Evolutionary conservation across 225 moss, liverwort and hornwort genomes (phyloP).

Genomic region (Neckera pumila): DNA sequence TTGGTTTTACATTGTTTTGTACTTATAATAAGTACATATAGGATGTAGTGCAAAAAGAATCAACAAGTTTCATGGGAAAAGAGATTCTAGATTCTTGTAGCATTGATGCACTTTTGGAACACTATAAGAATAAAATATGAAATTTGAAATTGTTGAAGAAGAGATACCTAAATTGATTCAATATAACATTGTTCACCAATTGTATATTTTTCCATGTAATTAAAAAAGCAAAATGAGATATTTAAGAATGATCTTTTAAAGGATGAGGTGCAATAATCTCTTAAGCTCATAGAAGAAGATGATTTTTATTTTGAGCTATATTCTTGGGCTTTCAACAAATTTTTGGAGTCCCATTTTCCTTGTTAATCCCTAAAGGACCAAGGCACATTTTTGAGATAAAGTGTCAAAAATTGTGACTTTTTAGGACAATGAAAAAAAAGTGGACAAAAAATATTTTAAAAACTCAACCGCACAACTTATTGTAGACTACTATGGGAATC

Average conservation of each 20-base stretch:
- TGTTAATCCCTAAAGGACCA: not conserved
- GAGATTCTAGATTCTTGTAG: not conserved
- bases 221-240: not conserved
- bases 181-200: not conserved
- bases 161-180: not conserved
- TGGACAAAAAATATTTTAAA: too few relatives aligned
- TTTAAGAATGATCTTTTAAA: not conserved
- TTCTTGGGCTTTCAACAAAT: too few relatives aligned
- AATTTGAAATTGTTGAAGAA: not conserved
- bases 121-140: not conserved
- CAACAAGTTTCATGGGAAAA: not conserved
- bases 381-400: not conserved
- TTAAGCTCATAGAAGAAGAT: fast-evolving
- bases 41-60: too few relatives aligned
- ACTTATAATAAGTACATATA: too few relatives aligned
- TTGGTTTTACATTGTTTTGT: too few relatives aligned
- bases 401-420: not conserved
- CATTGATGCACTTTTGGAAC: not conserved
- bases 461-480: not conserved
- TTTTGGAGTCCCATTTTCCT: not conserved
- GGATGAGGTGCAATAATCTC: not conserved
- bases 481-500: not conserved
- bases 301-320: not conserved
- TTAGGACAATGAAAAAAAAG: not conserved
- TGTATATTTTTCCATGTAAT: not conserved